Conservation (phyloP, 257 asterid species). For the Schizonepeta tenuifolia region DNA sequence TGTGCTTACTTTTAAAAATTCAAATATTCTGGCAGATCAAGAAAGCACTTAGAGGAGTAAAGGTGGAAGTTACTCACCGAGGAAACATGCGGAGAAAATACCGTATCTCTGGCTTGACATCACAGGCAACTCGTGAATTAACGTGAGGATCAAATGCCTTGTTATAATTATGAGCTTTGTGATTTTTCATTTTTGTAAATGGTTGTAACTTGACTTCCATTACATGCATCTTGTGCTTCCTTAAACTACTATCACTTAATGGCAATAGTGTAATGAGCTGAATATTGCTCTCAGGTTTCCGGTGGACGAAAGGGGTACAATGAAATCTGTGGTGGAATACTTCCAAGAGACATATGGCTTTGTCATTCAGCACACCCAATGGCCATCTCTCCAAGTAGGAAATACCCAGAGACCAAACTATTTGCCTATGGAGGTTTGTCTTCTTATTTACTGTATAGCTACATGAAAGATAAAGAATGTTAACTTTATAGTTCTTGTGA, state of each 20-base stretch:
- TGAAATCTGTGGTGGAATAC: slow-evolving; percentile 85
- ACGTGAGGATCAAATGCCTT: slow-evolving; percentile 55
- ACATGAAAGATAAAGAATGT: neutral
- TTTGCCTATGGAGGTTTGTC: slow-evolving; percentile 90
- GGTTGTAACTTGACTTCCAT: neutral
- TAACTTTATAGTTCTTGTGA: neutral
- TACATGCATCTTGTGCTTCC: neutral
- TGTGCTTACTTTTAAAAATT: slow-evolving; percentile 1
- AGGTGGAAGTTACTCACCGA: slow-evolving; percentile 96
- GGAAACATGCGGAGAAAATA: slow-evolving; percentile 96
- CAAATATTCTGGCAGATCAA: slow-evolving; percentile 57
- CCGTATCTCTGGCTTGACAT: slow-evolving; percentile 89
- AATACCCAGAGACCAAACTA: slow-evolving; percentile 85
- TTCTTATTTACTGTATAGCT: neutral
- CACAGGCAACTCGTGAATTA: slow-evolving; percentile 88
- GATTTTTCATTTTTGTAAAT: neutral
- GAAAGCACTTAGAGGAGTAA: slow-evolving; percentile 94
- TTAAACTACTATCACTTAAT: too few species aligned
- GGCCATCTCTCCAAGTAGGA: slow-evolving; percentile 98
- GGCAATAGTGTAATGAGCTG: neutral
- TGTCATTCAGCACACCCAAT: slow-evolving; percentile 71
- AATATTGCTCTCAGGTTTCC: slow-evolving; percentile 64
- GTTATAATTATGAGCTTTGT: neutral
- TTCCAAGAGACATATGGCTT: slow-evolving; percentile 83
- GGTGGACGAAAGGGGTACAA: slow-evolving; percentile 84